These are phyloP conservation scores for Zymoseptoria brevis DNA, from an alignment of 2,329 filamentous ascomycete species.

Conservation along the genomic window DNA sequence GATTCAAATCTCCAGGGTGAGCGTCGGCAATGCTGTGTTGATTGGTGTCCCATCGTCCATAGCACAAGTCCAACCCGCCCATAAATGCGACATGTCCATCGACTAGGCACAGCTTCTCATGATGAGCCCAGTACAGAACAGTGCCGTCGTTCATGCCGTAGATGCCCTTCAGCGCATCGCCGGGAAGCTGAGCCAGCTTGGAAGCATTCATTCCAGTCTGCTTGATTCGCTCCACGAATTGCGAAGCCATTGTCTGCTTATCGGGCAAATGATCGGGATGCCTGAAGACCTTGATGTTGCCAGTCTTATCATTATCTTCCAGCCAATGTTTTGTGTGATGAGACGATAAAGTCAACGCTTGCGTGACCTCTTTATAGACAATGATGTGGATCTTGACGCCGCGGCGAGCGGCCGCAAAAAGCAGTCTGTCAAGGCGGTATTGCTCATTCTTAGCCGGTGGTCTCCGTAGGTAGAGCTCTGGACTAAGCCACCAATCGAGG, in stretches of 20 bases:
- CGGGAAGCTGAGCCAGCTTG: constrained; percentile 56
- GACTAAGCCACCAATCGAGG: constrained; percentile 68
- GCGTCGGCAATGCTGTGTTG: constrained; percentile 73
- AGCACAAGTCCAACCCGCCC: constrained; percentile 81
- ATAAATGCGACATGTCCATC: constrained; percentile 79
- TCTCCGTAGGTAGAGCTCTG: constrained; percentile 77
- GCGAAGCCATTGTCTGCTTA: constrained; percentile 54
- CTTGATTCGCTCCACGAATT: constrained; percentile 48
- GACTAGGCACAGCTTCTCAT: constrained; percentile 81
- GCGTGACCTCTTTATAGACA: constrained; percentile 73
- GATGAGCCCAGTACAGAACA: constrained; percentile 85
- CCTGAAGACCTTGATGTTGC: constrained; percentile 80
- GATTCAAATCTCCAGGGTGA: constrained; percentile 67
- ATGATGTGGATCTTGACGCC: constrained; percentile 80
- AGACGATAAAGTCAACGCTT: constrained; percentile 49
- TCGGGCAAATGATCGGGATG: constrained; percentile 83
- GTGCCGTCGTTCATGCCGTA: constrained; percentile 77
- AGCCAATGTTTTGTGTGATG: constrained; percentile 72
- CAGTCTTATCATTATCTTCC: constrained; percentile 61
- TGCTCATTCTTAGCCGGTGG: constrained; percentile 74
- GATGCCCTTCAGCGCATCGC: constrained; percentile 65
- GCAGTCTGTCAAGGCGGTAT: constrained; percentile 76
- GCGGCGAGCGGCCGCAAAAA: constrained; percentile 71
- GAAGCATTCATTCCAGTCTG: constrained; percentile 49
- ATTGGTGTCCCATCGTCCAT: constrained; percentile 82